Evolutionary conservation across 306 rosid species (phyloP), one percentile per base, ranked within the genome.

Genomic region (Erythrophleum fordii): DNA sequence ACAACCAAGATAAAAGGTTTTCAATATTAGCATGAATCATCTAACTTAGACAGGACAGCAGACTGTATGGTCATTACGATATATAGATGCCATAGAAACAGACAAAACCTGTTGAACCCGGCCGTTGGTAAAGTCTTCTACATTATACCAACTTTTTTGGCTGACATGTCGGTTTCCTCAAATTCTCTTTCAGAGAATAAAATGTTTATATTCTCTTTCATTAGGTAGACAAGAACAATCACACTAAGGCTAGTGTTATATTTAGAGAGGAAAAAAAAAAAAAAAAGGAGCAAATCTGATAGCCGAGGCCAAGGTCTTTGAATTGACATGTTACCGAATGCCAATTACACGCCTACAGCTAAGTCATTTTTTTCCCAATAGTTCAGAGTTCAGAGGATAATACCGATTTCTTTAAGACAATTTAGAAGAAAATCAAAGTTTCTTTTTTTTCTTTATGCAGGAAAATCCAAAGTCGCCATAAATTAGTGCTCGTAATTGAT

Each of bases 191-290:
- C 73, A 59, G 70, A 83, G 13, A 37, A 86, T 55, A 58, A 18
- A 84, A 59, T 73, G 45, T 64, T 42, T 59, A 45, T 68, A 37
- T 73, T 77, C 73, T 22, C 77, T 77, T 75, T 78, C 86, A 75
- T 84, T 87, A 78, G 90, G 86, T 84, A 59, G 66, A 71, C 53
- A 75, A 10, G 71, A 87, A 64, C 85, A 37, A 86, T 86, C 90
- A 81, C 49, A 51, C n/a, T n/a, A 41, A 80, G 65, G 73, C 56
- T 35, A 74, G 51, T 31, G 55, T 68, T 69, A 46, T 69, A 14
- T 85, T 72, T 12, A 22, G 6, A n/a, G 20, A 23, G 3, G 18
- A 52, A 55, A 34, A 75, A 48, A 75, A 34, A 46, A 64, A 49
- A 39, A 56, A 9, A 34, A 51, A 76, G 41, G 71, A 39, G 62